A percentile compares a stretch with the other conserved stretches of the same genome.
phyloP scores from a whole-genome alignment of 805 yeast species.

The Lachancea kluyveri region DNA sequence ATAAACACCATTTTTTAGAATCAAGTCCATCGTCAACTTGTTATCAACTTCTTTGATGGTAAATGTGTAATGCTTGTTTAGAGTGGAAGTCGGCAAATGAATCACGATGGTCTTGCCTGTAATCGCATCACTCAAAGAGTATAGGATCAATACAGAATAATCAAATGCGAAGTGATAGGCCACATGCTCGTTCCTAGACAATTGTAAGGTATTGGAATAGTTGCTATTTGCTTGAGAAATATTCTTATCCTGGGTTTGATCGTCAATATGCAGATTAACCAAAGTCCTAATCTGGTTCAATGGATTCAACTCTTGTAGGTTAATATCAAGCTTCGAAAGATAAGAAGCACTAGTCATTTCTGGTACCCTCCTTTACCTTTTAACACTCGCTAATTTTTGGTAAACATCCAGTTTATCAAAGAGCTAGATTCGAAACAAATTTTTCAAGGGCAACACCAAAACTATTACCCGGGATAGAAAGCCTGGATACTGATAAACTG shows the following conservation, averaged over 20 bases:
- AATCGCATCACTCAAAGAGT: slow-evolving; percentile 16
- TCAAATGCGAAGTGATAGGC: slow-evolving; percentile 23
- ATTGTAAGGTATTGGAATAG: slow-evolving; percentile 18
- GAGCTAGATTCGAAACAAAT: too few relatives aligned
- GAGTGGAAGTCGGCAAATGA: slow-evolving; percentile 20
- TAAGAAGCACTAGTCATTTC: slow-evolving; percentile 6
- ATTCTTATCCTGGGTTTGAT: slow-evolving; percentile 2
- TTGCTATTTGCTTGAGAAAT: slow-evolving; percentile 11
- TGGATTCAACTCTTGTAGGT: slow-evolving; percentile 18
- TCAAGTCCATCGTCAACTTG: slow-evolving; percentile 17
- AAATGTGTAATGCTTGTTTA: slow-evolving; percentile 22
- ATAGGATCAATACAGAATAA: slow-evolving; percentile 17
- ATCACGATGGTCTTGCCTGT: slow-evolving; percentile 20
- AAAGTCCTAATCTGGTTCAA: slow-evolving; percentile 10
- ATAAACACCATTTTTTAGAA: slow-evolving; percentile 22
- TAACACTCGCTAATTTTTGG: too few relatives aligned
- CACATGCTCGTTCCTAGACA: slow-evolving; percentile 17
- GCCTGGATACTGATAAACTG: too few relatives aligned
- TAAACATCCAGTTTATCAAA: too few relatives aligned
- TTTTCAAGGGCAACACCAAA: too few relatives aligned
- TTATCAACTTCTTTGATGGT: slow-evolving; percentile 9
- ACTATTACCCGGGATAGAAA: too few relatives aligned
- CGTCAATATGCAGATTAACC: slow-evolving; percentile 16
- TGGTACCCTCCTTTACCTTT: too few relatives aligned
- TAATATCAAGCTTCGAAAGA: slow-evolving; percentile 25